Conservation (phyloP, 1,284 basidiomycete genomes). For the Vanrija sp. region DNA sequence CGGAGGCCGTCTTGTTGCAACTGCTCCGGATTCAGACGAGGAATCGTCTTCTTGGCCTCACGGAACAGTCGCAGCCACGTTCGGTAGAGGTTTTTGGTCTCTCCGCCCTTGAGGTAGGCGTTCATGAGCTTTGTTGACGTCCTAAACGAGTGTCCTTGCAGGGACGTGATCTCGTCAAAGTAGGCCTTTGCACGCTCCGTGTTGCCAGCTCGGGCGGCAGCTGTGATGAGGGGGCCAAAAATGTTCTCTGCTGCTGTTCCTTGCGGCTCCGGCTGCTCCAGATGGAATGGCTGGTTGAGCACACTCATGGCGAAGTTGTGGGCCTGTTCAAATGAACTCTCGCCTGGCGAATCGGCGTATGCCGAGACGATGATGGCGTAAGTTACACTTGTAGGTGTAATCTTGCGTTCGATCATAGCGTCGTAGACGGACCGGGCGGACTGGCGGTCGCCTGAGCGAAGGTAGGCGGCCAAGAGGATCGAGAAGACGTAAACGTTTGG, state of each 20-base stretch:
- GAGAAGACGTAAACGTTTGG: slow-evolving; percentile 63
- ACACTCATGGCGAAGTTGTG: slow-evolving; percentile 39
- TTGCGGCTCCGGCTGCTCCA: slow-evolving; percentile 17
- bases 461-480: slow-evolving; percentile 76
- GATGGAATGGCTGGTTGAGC: slow-evolving; percentile 13
- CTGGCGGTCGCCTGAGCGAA: slow-evolving; percentile 58
- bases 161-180: slow-evolving; percentile 18
- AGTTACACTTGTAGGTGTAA: slow-evolving; percentile 68
- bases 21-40: neutral
- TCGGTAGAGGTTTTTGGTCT: slow-evolving; percentile 58
- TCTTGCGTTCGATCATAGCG: slow-evolving; percentile 65
- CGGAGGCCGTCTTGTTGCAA: neutral
- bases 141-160: slow-evolving; percentile 9
- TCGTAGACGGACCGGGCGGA: slow-evolving; percentile 68
- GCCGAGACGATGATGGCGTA: slow-evolving; percentile 67
- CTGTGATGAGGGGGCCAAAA: slow-evolving; percentile 35
- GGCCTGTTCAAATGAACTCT: slow-evolving; percentile 31
- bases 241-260: slow-evolving; percentile 31
- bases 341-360: slow-evolving; percentile 23
- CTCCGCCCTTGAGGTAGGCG: slow-evolving; percentile 62
- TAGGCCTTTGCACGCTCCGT: slow-evolving; percentile 59
- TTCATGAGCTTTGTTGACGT: slow-evolving; percentile 64
- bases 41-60: slow-evolving; percentile 3
- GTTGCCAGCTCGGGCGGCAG: slow-evolving; percentile 26
- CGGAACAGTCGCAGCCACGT: slow-evolving; percentile 56